phyloP scores from a whole-genome alignment of 78 protist species.

The Dictyostelium firmibasis region DNA sequence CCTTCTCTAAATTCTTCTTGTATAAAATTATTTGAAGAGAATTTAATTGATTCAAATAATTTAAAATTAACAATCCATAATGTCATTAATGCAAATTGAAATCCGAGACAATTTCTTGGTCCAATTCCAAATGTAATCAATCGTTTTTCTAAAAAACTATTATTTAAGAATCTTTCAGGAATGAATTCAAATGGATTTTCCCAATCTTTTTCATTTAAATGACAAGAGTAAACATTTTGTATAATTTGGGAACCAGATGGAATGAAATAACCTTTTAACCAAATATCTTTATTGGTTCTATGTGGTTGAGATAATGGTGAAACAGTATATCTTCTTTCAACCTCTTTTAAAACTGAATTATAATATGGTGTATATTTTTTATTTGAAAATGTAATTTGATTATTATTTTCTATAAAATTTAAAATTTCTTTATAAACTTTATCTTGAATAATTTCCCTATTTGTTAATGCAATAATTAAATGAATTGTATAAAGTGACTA shows the following conservation, averaged over 20 bases:
- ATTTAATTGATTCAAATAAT: slow-evolving; percentile 6
- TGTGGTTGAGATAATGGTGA: not conserved
- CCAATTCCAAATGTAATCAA: slow-evolving; percentile 13
- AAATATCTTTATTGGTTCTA: not conserved
- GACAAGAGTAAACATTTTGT: not conserved
- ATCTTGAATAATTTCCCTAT: not conserved
- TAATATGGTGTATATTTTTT: not conserved
- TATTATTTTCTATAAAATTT: not conserved
- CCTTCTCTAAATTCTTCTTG: not conserved
- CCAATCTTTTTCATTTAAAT: slow-evolving; percentile 12
- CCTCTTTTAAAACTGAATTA: slow-evolving; percentile 5
- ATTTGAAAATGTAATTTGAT: not conserved
- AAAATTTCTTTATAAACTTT: not conserved
- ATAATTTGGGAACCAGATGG: not conserved
- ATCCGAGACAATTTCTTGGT: slow-evolving; percentile 2
- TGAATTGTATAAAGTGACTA: slow-evolving; percentile 3
- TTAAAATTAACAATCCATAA: not conserved
- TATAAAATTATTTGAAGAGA: not conserved
- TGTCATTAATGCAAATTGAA: not conserved
- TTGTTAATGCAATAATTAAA: not conserved
- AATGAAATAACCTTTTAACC: not conserved
- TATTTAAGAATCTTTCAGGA: not conserved
- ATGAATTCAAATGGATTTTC: slow-evolving; percentile 6
- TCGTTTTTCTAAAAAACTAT: not conserved
- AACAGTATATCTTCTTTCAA: not conserved